phyloP scores from a whole-genome alignment of 441 rosid species.

The Mallotus repandus region DNA sequence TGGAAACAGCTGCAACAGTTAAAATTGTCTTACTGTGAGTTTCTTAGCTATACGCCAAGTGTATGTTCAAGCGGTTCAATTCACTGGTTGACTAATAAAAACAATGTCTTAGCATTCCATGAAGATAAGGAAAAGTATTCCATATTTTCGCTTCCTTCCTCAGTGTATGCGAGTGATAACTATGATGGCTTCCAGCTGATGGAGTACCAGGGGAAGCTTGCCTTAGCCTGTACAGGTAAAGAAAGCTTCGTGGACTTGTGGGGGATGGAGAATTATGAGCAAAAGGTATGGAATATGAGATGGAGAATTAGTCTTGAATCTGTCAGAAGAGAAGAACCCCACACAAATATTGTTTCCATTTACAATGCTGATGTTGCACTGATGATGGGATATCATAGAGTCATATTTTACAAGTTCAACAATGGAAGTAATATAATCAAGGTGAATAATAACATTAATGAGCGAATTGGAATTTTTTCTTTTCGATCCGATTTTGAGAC shows the following conservation, averaged over 20 bases:
- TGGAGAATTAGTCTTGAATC: background rate
- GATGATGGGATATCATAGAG: background rate
- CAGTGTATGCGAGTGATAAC: background rate
- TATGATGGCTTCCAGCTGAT: background rate
- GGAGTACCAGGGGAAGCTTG: conserved; percentile 25
- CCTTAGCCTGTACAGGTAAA: background rate
- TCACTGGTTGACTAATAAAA: conserved; percentile 1
- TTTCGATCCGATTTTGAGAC: conserved; percentile 14
- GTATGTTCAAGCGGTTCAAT: background rate
- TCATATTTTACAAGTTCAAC: conserved; percentile 20
- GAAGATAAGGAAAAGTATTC: background rate
- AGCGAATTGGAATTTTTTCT: background rate
- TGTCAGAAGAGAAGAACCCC: background rate
- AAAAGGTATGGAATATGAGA: conserved; percentile 12
- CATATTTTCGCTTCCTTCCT: conserved; percentile 11
- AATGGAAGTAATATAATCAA: background rate
- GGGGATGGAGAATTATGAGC: conserved; percentile 10
- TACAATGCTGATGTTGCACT: conserved; percentile 17
- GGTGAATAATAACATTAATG: too few species aligned
- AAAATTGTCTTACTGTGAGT: background rate
- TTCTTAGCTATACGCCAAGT: background rate
- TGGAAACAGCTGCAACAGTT: background rate
- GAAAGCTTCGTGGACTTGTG: conserved; percentile 14
- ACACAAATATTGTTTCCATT: background rate
- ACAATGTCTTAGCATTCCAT: conserved; percentile 13